phyloP scores from a whole-genome alignment of 2,329 filamentous ascomycete species.

The Periconia macrospinosa region DNA sequence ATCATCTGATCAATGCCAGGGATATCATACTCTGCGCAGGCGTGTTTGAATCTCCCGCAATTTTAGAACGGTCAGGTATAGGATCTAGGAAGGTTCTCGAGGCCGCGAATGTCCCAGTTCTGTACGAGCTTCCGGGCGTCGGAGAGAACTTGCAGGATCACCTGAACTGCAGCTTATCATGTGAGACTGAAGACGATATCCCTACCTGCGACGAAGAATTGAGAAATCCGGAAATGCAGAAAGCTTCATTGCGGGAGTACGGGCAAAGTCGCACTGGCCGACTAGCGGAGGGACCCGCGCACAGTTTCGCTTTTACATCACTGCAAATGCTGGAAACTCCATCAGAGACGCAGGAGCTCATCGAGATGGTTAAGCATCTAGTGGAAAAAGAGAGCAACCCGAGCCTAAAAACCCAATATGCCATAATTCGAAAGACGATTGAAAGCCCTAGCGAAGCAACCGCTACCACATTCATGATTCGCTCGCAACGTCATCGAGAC shows the following conservation, averaged over 20 bases:
- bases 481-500: slow-evolving; percentile 13
- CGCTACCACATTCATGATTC: slow-evolving; percentile 18
- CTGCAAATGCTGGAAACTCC: slow-evolving; percentile 18
- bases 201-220: slow-evolving; percentile 13
- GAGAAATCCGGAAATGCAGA: slow-evolving; percentile 8
- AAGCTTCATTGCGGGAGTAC: slow-evolving; percentile 16
- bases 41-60: slow-evolving; percentile 52
- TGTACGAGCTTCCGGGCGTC: slow-evolving; percentile 61
- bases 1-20: slow-evolving; percentile 4
- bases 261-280: slow-evolving; percentile 16
- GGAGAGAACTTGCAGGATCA: slow-evolving; percentile 67
- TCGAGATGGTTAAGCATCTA: slow-evolving; percentile 2
- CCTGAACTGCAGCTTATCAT: slow-evolving; percentile 8
- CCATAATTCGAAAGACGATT: slow-evolving; percentile 14
- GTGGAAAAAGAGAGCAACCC: slow-evolving; percentile 5
- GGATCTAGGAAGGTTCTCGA: slow-evolving; percentile 53
- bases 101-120: slow-evolving; percentile 52
- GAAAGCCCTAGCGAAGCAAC: slow-evolving; percentile 19
- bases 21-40: slow-evolving; percentile 45
- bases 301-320: slow-evolving; percentile 23
- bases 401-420: slow-evolving; percentile 8
- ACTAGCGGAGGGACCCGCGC: slow-evolving; percentile 17
- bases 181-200: slow-evolving; percentile 12
- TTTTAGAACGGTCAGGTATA: slow-evolving; percentile 63
- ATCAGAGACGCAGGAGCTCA: slow-evolving; percentile 14